phyloP scores from a whole-genome alignment of 306 rosid genomes.

The Erythrophleum fordii region DNA sequence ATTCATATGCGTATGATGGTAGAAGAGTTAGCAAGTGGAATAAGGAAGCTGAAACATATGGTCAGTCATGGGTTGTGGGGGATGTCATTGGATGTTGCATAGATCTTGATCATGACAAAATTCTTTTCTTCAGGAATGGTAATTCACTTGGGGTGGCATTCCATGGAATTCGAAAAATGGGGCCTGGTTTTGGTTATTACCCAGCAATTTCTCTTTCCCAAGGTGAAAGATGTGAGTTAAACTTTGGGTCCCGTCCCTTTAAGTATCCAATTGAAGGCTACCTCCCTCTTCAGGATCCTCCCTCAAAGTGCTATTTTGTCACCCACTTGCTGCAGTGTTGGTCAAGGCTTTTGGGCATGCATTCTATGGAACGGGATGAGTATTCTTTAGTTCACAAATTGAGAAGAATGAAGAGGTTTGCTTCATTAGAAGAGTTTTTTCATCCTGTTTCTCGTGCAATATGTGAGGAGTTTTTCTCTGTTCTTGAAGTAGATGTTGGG shows the following conservation, averaged over 20 bases:
- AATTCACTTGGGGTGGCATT: slow-evolving; percentile 91
- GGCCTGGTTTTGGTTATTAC: slow-evolving; percentile 80
- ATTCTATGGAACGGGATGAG: slow-evolving; percentile 61
- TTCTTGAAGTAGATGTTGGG: slow-evolving; percentile 62
- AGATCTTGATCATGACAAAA: slow-evolving; percentile 84
- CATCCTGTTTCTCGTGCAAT: slow-evolving; percentile 73
- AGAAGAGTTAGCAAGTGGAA: slow-evolving; percentile 93
- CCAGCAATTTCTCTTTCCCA: slow-evolving; percentile 96
- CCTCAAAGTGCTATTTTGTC: slow-evolving; percentile 50
- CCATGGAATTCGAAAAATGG: slow-evolving; percentile 80
- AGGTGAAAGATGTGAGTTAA: slow-evolving; percentile 90
- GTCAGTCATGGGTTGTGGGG: slow-evolving; percentile 94
- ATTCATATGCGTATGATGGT: slow-evolving; percentile 98
- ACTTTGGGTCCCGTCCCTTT: slow-evolving; percentile 88
- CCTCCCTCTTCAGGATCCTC: slow-evolving; percentile 83
- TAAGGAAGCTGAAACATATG: slow-evolving; percentile 80
- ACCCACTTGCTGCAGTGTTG: slow-evolving; percentile 73
- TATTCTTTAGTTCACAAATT: slow-evolving; percentile 75
- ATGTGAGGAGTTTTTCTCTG: slow-evolving; percentile 74
- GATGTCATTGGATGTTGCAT: slow-evolving; percentile 98
- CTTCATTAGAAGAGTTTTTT: slow-evolving; percentile 73
- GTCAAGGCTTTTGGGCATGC: slow-evolving; percentile 83
- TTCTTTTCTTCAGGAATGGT: slow-evolving; percentile 86
- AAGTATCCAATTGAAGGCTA: slow-evolving; percentile 85
- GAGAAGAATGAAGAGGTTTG: slow-evolving; percentile 80